Base-by-base conservation (phyloP, 2,329 filamentous ascomycete genomes). In the Epichloe gansuensis region DNA sequence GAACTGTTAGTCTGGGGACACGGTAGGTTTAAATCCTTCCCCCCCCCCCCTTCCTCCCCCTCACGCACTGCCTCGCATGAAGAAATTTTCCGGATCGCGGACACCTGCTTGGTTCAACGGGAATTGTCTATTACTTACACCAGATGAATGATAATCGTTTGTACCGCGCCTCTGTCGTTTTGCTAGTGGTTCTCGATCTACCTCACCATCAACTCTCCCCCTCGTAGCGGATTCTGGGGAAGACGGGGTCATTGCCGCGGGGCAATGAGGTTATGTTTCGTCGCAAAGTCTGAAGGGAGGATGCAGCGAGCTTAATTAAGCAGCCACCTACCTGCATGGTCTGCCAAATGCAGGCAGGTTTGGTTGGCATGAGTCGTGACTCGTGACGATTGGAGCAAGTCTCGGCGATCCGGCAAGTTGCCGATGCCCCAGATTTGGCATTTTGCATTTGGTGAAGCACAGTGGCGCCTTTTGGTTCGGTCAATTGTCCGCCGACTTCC, bases 141-240 rank as follows among this genome's bases (percentile, higher is more conserved):
- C 49, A 17, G 48, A 21, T 17, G 39, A 25, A 8, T 15, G 3
- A 31, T 40, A 23, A 13, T 41, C 36, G n/a, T 47, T 21, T 17
- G 44, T 47, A 34, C n/a, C 34, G 9, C 49, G 42, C 43, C 40
- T 51, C 21, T 51, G 53, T 41, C 44, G 52, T 47, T 55, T 55
- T 9, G 51, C 51, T 38, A 43, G 17, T 17, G 27, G 47, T 39
- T 55, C 51, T 31, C 47, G 34, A 31, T 17, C 21, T 48, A 21
- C 12, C 34, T n/a, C 45, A 21, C 36, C n/a, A 21, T 17, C 43
- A 23, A 17, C 12, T 47, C 51, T 25, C 27, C 46, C 38, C 51
- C n/a, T 48, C 15, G 51, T 42, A n/a, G 35, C 38, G 35, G 46
- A 48, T 39, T 49, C 45, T 52, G 39, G 51, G 51, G 51, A 49